A percentile compares a stretch with the other conserved stretches of the same genome.
Evolutionary conservation across 345 rosid species (phyloP).

Genomic region (Salix caprea): DNA sequence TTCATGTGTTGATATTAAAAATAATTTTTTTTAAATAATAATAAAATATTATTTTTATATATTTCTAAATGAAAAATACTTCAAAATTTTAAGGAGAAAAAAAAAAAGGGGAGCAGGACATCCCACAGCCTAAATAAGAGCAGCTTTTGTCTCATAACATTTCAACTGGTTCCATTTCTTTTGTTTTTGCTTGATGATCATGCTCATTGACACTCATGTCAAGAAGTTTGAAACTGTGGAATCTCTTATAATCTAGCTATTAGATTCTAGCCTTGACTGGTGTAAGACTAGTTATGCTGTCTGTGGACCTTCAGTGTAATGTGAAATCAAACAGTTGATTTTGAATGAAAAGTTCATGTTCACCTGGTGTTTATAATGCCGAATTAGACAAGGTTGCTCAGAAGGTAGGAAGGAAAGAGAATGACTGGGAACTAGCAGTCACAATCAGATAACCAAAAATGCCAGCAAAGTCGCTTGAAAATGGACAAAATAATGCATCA

Average conservation of each 20-base stretch:
- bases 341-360: background rate
- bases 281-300: background rate
- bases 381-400: background rate
- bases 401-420: background rate
- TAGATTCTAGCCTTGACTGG: background rate
- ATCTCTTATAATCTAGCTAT: background rate
- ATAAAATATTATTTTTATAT: no score
- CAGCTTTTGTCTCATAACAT: no score
- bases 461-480: no score
- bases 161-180: background rate
- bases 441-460: no score
- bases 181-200: background rate
- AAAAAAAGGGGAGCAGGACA: no score
- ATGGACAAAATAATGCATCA: background rate
- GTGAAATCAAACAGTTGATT: background rate
- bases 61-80: no score
- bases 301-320: background rate
- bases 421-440: background rate
- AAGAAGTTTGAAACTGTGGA: background rate
- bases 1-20: no score
- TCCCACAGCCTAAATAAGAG: background rate
- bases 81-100: no score
- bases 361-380: background rate
- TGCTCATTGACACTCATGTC: background rate
- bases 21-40: no score